Base-by-base conservation (phyloP, 176 grass and related monocot genomes). In the Phragmites australis region DNA sequence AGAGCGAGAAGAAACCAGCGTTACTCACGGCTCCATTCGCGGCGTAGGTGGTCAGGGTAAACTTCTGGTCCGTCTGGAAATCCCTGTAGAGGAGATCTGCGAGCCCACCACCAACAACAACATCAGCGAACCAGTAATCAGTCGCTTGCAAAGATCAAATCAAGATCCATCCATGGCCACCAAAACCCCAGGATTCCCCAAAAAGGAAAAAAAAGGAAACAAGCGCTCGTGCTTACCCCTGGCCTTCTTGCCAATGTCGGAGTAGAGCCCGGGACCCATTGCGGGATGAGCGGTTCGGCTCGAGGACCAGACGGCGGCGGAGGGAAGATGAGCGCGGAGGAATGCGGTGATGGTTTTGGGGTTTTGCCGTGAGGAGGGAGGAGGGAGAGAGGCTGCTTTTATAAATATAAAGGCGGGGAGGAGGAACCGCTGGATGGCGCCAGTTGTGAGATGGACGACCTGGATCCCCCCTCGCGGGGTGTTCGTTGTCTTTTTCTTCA, bases 41-140 rank as follows among this genome's bases (percentile, higher is more conserved):
- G 49, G 88, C 49, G 82, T 46, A 90, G 56, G 88, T 93, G 37
- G 79, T 78, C 70, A 93, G 10, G 66, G 80, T 69, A 37, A 90
- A 80, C 68, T 93, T 90, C 68, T 88, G 85, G 55, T 86, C 82
- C 62, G 79, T 90, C 26, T 83, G 65, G 85, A 90, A 90, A 27
- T 88, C 91, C 82, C 43, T 90, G 78, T 72, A 81, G 29, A 93
- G 74, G 65, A 93, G 88, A 83, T 93, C 91, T 93, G 75, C 62
- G 65, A 80, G 68, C 22, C 2, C 68, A 74, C 16, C 39, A 49
- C 40, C 16, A 64, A 54, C 6, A 54, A 60, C 7, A 63, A n/a
- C 50, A 67, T 55, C 46, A 79, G 21, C 14, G 3, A 77, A 72
- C 22, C 34, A 62, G 53, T 11, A 67, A 17, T 18, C 2, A 58